Evolutionary conservation across 169 alveolate species (phyloP).

Genomic region (Blepharisma undulans): DNA sequence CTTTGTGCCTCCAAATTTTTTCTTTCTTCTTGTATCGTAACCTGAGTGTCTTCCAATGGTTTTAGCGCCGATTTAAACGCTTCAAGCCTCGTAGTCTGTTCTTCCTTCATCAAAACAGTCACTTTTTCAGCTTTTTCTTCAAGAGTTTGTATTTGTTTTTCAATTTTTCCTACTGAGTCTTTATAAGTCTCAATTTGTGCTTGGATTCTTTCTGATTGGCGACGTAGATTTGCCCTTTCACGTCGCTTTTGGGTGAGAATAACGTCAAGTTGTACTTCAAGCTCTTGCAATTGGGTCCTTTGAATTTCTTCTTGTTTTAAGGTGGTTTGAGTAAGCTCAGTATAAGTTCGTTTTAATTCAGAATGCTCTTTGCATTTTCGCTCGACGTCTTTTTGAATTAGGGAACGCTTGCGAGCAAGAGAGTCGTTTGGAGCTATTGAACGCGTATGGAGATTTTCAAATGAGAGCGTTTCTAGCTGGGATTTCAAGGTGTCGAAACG

Average conservation of each 20-base stretch:
- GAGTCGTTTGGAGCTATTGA: background rate
- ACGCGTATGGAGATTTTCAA: background rate
- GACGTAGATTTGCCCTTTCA: background rate
- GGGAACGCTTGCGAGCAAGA: background rate
- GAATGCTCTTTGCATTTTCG: background rate
- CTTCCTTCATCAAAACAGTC: background rate
- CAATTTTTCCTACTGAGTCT: background rate
- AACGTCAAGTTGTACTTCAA: slow-evolving; percentile 1
- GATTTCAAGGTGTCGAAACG: background rate
- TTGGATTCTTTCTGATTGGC: background rate
- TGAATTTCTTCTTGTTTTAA: background rate
- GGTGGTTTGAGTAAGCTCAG: background rate
- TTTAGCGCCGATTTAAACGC: slow-evolving; percentile 12
- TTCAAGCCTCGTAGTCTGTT: slow-evolving; percentile 16
- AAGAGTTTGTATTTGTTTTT: background rate
- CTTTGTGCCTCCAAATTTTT: background rate
- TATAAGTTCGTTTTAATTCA: background rate
- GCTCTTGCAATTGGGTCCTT: slow-evolving; percentile 12
- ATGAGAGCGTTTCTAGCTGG: background rate
- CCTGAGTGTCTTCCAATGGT: slow-evolving; percentile 32
- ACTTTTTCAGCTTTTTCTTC: slow-evolving; percentile 29
- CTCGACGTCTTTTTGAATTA: background rate
- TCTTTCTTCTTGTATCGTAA: background rate
- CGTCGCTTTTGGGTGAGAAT: background rate
- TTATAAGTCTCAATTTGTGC: background rate